phyloP scores from a whole-genome alignment of 1,284 basidiomycete species.

The Coniferiporia weirii region DNA sequence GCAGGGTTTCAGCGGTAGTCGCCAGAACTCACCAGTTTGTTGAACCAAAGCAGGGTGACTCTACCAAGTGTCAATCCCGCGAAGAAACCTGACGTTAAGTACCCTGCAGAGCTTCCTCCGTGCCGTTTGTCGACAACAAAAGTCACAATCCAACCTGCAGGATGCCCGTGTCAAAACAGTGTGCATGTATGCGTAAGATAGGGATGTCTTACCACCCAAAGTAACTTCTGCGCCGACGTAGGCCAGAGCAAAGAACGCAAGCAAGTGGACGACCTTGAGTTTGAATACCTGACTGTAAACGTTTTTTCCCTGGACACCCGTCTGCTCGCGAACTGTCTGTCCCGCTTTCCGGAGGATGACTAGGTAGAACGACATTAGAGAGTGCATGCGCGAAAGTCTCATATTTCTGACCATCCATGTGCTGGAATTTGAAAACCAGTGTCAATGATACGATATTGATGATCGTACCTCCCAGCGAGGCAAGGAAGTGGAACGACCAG shows the following conservation, averaged over 20 bases:
- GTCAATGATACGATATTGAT: conserved; percentile 41
- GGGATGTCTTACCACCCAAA: conserved; percentile 41
- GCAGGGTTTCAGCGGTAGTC: background rate
- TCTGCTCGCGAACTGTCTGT: conserved; percentile 35
- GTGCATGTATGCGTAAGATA: background rate
- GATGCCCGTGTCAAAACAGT: background rate
- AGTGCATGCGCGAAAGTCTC: background rate
- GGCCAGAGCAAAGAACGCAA: conserved; percentile 59
- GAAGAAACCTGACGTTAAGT: conserved; percentile 51
- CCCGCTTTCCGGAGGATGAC: conserved; percentile 11
- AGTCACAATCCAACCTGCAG: conserved; percentile 56
- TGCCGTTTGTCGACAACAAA: conserved; percentile 45
- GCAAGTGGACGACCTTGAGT: conserved; percentile 48
- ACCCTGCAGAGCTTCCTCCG: conserved; percentile 45
- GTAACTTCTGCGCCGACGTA: conserved; percentile 68
- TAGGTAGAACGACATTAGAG: conserved; percentile 23
- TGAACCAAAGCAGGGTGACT: conserved; percentile 51
- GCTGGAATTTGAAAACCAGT: conserved; percentile 46
- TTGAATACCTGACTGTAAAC: conserved; percentile 52
- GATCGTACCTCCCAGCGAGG: conserved; percentile 51
- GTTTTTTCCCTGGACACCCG: conserved; percentile 36
- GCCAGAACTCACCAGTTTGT: conserved; percentile 39
- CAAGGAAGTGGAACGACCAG: conserved; percentile 60
- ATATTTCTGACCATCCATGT: conserved; percentile 39
- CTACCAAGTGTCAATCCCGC: conserved; percentile 58